These are phyloP conservation scores for Brassica napus DNA, from an alignment of 345 rosid species.

Conservation along the genomic window DNA sequence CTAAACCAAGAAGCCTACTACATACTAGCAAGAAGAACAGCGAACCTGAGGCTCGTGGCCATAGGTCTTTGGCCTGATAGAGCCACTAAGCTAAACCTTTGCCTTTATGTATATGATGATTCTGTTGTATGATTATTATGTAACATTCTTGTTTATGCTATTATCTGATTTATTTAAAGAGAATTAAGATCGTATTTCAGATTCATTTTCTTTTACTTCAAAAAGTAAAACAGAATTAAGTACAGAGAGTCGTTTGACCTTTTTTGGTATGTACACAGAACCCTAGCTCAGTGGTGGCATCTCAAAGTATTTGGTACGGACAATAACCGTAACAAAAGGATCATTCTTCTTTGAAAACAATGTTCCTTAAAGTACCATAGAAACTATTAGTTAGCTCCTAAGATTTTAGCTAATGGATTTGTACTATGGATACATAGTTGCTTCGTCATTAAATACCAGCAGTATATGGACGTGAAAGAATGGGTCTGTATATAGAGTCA, in stretches of 20 bases:
- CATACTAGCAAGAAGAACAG: slow-evolving; percentile 42
- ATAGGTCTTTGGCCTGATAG: not conserved
- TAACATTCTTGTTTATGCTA: slow-evolving; percentile 15
- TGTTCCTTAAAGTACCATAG: slow-evolving; percentile 56
- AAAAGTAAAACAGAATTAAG: slow-evolving; percentile 13
- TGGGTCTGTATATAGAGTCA: not conserved
- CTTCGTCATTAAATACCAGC: not conserved
- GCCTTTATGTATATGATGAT: slow-evolving; percentile 20
- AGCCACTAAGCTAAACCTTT: not conserved
- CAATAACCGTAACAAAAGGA: slow-evolving; percentile 17
- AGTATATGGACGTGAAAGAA: not conserved
- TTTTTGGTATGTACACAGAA: slow-evolving; percentile 8
- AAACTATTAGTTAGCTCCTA: slow-evolving; percentile 2
- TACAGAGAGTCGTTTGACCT: slow-evolving; percentile 1
- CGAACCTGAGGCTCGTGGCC: not conserved
- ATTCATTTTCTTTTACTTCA: not conserved
- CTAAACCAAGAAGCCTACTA: slow-evolving; percentile 43
- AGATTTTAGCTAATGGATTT: not conserved
- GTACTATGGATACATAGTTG: not conserved
- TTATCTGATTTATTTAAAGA: not conserved
- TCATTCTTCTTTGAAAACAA: slow-evolving; percentile 77
- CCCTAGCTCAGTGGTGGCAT: slow-evolving; percentile 70
- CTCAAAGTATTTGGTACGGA: slow-evolving; percentile 80
- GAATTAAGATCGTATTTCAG: not conserved
- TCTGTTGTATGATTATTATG: slow-evolving; percentile 27